Evolutionary conservation across 108 stramenopile genomes (phyloP).

Genomic region (Pseudonitzschia pungens): DNA sequence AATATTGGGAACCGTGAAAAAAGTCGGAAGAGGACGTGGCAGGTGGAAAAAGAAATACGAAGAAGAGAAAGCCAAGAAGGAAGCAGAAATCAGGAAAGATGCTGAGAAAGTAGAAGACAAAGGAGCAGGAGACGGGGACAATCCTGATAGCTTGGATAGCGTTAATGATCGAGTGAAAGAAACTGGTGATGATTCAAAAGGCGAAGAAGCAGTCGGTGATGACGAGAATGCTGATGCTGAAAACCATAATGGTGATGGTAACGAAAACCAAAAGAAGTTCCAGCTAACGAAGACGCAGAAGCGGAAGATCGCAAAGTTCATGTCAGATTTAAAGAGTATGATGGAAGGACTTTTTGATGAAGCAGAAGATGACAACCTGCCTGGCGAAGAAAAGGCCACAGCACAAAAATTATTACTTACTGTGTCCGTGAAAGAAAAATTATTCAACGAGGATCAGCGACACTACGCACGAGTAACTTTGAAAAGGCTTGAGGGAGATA

Average conservation of each 20-base stretch:
- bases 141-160: slow-evolving; percentile 9
- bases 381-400: slow-evolving; percentile 58
- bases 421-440: slow-evolving; percentile 72
- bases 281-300: slow-evolving; percentile 53
- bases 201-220: not conserved
- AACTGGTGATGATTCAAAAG: slow-evolving; percentile 12
- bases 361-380: slow-evolving; percentile 64
- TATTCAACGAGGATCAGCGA: slow-evolving; percentile 80
- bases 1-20: slow-evolving; percentile 36
- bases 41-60: slow-evolving; percentile 38
- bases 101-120: slow-evolving; percentile 24
- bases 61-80: slow-evolving; percentile 27
- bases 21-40: slow-evolving; percentile 48
- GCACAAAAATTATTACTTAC: slow-evolving; percentile 80
- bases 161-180: slow-evolving; percentile 15
- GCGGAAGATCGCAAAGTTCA: slow-evolving; percentile 81
- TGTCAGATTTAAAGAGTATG: slow-evolving; percentile 79
- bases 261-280: slow-evolving; percentile 15
- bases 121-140: slow-evolving; percentile 8
- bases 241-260: slow-evolving; percentile 10
- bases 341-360: slow-evolving; percentile 87
- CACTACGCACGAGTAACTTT: slow-evolving; percentile 58
- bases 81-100: slow-evolving; percentile 15
- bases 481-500: slow-evolving; percentile 76
- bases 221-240: slow-evolving; percentile 11